Base-by-base conservation (phyloP, 2,329 filamentous ascomycete genomes). In the Colletotrichum limetticola region DNA sequence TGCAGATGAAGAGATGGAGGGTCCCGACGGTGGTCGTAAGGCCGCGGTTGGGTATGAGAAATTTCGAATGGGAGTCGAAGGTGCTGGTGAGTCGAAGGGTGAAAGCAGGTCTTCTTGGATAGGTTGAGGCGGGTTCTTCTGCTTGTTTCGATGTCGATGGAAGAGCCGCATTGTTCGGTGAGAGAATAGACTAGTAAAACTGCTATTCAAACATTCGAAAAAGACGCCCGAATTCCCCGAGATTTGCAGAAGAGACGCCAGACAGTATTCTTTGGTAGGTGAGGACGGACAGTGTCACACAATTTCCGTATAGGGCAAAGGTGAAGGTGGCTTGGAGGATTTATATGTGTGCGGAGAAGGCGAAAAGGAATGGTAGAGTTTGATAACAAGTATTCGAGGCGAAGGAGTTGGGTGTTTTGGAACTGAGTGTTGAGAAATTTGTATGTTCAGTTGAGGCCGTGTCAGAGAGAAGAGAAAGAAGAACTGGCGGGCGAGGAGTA, bases 11-110 rank as follows among this genome's bases (percentile, higher is more conserved):
- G 8, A 26, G 26, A 37, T n/a, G 4, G 8, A 30, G 28, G 12
- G 26, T 12, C 12, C 14, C 32, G 62, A 49, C n/a, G 62, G 14
- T 53, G 68, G 22, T 42, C 55, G 69, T 24, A 68, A 42, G n/a
- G 55, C 57, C 2, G 63, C 19, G 16, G 73, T 74, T 4, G 75
- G 77, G 66, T 78, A 78, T 24, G 76, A 78, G 52, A 77, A 77
- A 65, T 78, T 79, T 24, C 75, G 74, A 56, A 76, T 56, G 9
- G 35, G 37, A 12, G 37, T 42, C 9, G 60, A 14, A n/a, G 55
- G 46, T 32, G 65, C 11, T 28, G 24, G 14, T 19, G 37, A 59
- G 30, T 32, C 14, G 16, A 24, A 14, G n/a, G 32, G 22, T 22
- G 5, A 24, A n/a, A 62, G 11, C 6, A 55, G 4, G n/a, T 60